A percentile compares a stretch with the other conserved stretches of the same genome.
These are phyloP conservation scores for Apiotrichum gracile DNA, from an alignment of 1,284 basidiomycete genomes.

Conservation along the genomic window DNA sequence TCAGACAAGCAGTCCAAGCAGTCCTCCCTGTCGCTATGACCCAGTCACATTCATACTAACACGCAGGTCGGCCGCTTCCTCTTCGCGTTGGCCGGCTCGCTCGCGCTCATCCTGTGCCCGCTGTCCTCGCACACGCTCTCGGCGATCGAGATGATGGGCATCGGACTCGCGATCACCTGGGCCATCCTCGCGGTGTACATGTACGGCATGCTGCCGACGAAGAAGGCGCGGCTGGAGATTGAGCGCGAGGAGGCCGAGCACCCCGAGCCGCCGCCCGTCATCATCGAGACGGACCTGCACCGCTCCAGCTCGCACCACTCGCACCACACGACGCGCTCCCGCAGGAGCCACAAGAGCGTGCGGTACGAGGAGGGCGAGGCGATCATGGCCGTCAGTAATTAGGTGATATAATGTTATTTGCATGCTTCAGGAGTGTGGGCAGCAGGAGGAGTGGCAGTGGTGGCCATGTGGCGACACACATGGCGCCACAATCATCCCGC, in stretches of 20 bases:
- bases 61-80: constrained; percentile 18
- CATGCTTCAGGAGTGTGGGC: too few relatives aligned
- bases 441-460: too few relatives aligned
- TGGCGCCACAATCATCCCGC: too few relatives aligned
- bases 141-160: constrained; percentile 18
- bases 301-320: neutral
- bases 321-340: neutral
- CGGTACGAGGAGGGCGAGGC: neutral
- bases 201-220: constrained; percentile 18
- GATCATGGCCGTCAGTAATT: neutral
- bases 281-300: constrained; percentile 4
- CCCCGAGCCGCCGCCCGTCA: neutral
- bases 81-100: constrained; percentile 12
- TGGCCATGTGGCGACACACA: too few relatives aligned
- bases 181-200: constrained; percentile 19
- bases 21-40: too few relatives aligned
- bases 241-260: neutral
- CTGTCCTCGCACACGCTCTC: constrained; percentile 12
- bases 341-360: neutral
- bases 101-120: constrained; percentile 28
- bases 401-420: too few relatives aligned
- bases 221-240: neutral
- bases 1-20: too few relatives aligned
- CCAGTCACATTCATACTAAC: neutral
- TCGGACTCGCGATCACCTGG: constrained; percentile 24